Base-by-base conservation (phyloP, 345 rosid species). In the Bruguiera sexangula region DNA sequence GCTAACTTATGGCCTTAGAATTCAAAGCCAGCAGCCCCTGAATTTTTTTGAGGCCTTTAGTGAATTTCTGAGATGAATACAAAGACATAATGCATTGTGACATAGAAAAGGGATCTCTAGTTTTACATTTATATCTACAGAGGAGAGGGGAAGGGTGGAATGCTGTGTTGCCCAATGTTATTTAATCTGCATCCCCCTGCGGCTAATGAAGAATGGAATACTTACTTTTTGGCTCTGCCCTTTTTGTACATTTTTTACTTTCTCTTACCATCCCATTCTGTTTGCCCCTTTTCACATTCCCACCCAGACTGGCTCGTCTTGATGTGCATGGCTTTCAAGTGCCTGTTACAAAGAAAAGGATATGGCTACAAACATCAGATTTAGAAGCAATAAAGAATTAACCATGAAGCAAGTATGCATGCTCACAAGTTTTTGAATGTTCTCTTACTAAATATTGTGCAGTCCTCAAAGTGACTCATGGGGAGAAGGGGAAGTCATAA, bases 51-150 rank as follows among this genome's bases (percentile, higher is more conserved):
- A 8, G 58, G 52, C 69, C 63, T 51, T 56, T 13, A 27, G 15
- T 18, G 55, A 37, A 65, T 13, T 48, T 69, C 63, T 26, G 75
- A 77, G 76, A 68, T 62, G 82, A 75, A 73, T 84, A 82, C 75
- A 82, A 76, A 72, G 75, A 61, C 64, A 67, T 48, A 60, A 61
- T 48, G 69, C 80, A 65, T 54, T 65, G 68, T 66, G 82, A 87
- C 82, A 84, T 73, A 62, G 50, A 68, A 75, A 70, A 75, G 77
- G 68, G 64, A 43, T 70, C 83, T 85, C 84, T 84, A 85, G 37
- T 85, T 79, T 75, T 71, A 63, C 59, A 60, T 59, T 43, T 57
- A 39, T 36, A 58, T 46, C 18, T 58, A 63, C 46, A 67, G 43
- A 62, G 37, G 64, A 70, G 70, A 30, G 71, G 69, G 62, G 66